These are phyloP conservation scores for Colletotrichum sp. DNA, from an alignment of 2,329 filamentous ascomycete genomes.

Conservation along the genomic window DNA sequence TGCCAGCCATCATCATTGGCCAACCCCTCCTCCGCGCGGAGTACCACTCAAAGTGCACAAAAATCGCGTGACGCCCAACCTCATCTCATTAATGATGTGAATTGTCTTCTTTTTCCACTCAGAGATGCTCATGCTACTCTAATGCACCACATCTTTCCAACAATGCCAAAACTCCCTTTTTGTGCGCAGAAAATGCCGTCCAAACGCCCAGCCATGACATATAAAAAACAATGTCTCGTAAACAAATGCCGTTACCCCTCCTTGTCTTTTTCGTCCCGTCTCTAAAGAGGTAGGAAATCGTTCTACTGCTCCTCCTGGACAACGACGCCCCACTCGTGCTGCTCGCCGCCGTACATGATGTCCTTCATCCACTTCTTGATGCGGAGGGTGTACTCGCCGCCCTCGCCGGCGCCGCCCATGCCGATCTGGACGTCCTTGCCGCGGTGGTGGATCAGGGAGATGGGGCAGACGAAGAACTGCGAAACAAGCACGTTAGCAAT, in stretches of 20 bases:
- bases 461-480: conserved; percentile 73
- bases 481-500: conserved; percentile 17
- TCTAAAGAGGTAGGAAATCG: background rate
- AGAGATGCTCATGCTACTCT: background rate
- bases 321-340: conserved; percentile 74
- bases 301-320: conserved; percentile 62
- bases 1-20: background rate
- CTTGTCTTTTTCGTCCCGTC: background rate
- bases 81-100: background rate
- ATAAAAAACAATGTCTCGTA: background rate
- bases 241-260: background rate
- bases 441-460: conserved; percentile 72
- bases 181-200: background rate
- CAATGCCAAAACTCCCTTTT: background rate
- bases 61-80: background rate
- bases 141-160: background rate
- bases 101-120: background rate
- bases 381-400: conserved; percentile 61
- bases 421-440: conserved; percentile 67
- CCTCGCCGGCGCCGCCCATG: conserved; percentile 57
- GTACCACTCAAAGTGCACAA: background rate
- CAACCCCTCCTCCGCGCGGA: background rate
- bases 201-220: background rate
- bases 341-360: conserved; percentile 76
- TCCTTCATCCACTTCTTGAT: conserved; percentile 72